phyloP scores from a whole-genome alignment of 768 basidiomycete genomes.

The Steccherinum ochraceum region DNA sequence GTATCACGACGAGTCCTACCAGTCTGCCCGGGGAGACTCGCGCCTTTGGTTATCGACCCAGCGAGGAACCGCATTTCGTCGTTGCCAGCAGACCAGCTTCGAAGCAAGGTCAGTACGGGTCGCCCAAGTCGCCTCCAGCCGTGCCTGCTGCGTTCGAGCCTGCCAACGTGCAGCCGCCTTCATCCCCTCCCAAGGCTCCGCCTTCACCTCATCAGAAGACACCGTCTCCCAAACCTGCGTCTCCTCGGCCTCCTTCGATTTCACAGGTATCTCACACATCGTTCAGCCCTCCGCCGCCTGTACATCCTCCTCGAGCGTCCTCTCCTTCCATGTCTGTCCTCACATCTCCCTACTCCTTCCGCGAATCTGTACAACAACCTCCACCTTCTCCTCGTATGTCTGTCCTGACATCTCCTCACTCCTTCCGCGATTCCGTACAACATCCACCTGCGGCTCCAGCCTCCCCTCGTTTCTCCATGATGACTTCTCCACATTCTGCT shows the following conservation, averaged over 20 bases:
- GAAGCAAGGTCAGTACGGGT: not conserved
- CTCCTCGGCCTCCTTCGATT: slow-evolving; percentile 10
- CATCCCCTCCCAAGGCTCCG: not conserved
- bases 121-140: slow-evolving; percentile 1
- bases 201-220: slow-evolving; percentile 1
- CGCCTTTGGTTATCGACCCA: not conserved
- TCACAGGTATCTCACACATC: not conserved
- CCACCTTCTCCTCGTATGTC: slow-evolving; percentile 12
- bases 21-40: not conserved
- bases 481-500: slow-evolving; percentile 35
- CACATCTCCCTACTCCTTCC: slow-evolving; percentile 1
- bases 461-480: slow-evolving; percentile 14
- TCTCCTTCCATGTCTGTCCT: slow-evolving; percentile 5
- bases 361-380: not conserved
- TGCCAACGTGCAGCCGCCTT: not conserved
- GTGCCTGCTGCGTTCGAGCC: not conserved
- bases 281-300: not conserved
- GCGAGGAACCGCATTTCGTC: not conserved
- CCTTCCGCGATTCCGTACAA: too few species aligned
- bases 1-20: not conserved
- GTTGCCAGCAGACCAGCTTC: not conserved
- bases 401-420: slow-evolving; percentile 34
- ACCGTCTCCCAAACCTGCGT: slow-evolving; percentile 4
- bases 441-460: slow-evolving; percentile 10
- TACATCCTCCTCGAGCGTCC: slow-evolving; percentile 4